phyloP scores from a whole-genome alignment of 1,284 basidiomycete genomes.

The Ustilago loliicola region DNA sequence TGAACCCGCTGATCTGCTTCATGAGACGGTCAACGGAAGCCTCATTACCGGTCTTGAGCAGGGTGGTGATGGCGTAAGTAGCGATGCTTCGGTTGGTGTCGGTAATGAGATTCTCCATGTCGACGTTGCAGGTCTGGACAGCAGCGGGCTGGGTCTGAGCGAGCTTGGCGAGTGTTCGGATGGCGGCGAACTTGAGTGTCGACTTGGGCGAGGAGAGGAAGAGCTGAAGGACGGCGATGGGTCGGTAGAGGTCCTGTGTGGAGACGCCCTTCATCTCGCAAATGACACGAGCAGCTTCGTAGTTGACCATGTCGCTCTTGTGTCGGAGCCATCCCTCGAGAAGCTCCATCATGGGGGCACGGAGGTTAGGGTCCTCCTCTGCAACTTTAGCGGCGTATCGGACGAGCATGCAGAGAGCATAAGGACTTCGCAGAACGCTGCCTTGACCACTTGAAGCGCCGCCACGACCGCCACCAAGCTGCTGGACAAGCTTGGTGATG shows the following conservation, averaged over 20 bases:
- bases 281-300: slow-evolving; percentile 96
- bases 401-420: slow-evolving; percentile 99
- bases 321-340: slow-evolving; percentile 96
- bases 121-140: slow-evolving; percentile 94
- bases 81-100: slow-evolving; percentile 96
- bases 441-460: slow-evolving; percentile 82
- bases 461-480: slow-evolving; percentile 72
- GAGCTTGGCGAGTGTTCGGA: slow-evolving; percentile 87
- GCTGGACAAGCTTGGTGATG: slow-evolving; percentile 98
- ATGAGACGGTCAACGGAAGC: slow-evolving; percentile 98
- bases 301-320: slow-evolving; percentile 99
- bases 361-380: slow-evolving; percentile 85
- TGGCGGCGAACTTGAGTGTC: slow-evolving; percentile 96
- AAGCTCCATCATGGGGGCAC: slow-evolving; percentile 82
- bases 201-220: slow-evolving; percentile 69
- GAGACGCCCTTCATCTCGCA: slow-evolving; percentile 93
- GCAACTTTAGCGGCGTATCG: slow-evolving; percentile 97
- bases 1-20: slow-evolving; percentile 99
- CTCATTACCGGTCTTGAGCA: slow-evolving; percentile 99
- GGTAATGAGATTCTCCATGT: slow-evolving; percentile 96
- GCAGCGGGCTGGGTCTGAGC: slow-evolving; percentile 84
- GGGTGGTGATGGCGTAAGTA: slow-evolving; percentile 97
- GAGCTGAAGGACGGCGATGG: slow-evolving; percentile 75
- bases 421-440: slow-evolving; percentile 87
- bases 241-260: slow-evolving; percentile 82